Evolutionary conservation across 2,329 filamentous ascomycete species (phyloP).

Genomic region (Exutisphaerella laricina): DNA sequence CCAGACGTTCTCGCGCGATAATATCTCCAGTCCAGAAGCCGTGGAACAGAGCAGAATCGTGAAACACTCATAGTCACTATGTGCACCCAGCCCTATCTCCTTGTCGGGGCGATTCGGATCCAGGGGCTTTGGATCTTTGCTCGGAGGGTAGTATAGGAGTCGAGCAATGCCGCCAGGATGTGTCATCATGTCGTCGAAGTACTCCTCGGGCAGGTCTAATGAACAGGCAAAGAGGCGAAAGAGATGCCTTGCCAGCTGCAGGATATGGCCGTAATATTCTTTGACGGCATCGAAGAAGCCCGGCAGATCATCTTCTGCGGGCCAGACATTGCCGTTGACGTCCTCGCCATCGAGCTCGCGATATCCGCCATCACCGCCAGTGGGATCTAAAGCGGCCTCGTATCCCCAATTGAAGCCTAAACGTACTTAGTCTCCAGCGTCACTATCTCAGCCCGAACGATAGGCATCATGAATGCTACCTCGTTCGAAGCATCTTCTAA

Average conservation of each 20-base stretch:
- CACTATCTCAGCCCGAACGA: conserved; percentile 16
- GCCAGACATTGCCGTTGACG: conserved; percentile 38
- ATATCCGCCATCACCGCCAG: conserved; percentile 40
- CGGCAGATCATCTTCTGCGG: conserved; percentile 35
- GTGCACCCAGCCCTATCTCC: conserved; percentile 38
- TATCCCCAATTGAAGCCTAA: conserved; percentile 42
- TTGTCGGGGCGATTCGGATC: conserved; percentile 17
- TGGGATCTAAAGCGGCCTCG: conserved; percentile 36
- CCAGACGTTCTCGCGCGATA: conserved; percentile 39
- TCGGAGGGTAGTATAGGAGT: conserved; percentile 37
- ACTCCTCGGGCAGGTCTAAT: conserved; percentile 34
- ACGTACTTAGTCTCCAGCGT: conserved; percentile 39
- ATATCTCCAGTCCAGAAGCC: conserved; percentile 27
- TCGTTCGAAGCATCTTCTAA: no score
- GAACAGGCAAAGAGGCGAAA: conserved; percentile 40
- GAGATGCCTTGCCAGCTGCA: conserved; percentile 37
- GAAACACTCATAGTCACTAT: conserved; percentile 32
- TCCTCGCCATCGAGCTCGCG: conserved; percentile 37
- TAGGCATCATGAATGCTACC: no score
- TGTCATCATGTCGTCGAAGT: conserved; percentile 39
- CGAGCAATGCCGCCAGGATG: conserved; percentile 39
- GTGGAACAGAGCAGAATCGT: conserved; percentile 28
- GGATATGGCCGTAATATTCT: conserved; percentile 36
- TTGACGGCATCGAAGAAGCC: conserved; percentile 36
- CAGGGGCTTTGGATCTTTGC: conserved; percentile 24